A percentile compares a stretch with the other conserved stretches of the same genome.
These are phyloP conservation scores for Erysimum cheiranthoides DNA, from an alignment of 345 rosid species.

Conservation along the genomic window DNA sequence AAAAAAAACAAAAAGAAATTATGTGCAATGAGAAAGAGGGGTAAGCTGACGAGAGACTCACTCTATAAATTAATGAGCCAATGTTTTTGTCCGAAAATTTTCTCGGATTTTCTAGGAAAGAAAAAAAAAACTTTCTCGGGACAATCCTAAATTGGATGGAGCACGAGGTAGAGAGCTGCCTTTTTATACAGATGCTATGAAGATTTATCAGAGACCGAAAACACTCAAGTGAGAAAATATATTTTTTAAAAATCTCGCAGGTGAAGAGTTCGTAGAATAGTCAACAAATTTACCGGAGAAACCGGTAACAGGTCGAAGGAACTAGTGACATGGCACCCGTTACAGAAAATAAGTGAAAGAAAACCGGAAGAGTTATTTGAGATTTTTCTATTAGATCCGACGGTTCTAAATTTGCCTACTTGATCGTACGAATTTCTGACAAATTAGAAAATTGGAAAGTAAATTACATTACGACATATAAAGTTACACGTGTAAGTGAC, in stretches of 20 bases:
- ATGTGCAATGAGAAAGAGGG: neutral
- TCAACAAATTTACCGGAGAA: constrained; percentile 25
- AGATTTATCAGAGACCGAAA: constrained; percentile 5
- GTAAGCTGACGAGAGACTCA: constrained; percentile 39
- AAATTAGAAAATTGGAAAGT: constrained; percentile 11
- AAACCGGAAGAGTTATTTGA: constrained; percentile 1
- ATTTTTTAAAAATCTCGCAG: neutral
- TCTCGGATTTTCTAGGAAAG: constrained; percentile 18
- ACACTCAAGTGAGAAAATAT: neutral
- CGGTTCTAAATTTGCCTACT: constrained; percentile 31
- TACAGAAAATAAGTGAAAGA: constrained; percentile 17
- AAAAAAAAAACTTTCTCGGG: constrained; percentile 13
- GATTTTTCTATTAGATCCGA: constrained; percentile 24
- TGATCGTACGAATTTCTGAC: constrained; percentile 30
- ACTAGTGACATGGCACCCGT: constrained; percentile 27
- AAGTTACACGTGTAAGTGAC: constrained; percentile 35
- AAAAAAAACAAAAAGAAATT: no score
- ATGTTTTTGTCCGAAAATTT: neutral
- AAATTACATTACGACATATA: neutral
- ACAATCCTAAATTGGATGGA: constrained; percentile 42
- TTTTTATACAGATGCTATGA: constrained; percentile 33
- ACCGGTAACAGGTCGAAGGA: constrained; percentile 30
- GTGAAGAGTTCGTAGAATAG: constrained; percentile 35
- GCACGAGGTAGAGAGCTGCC: constrained; percentile 41
- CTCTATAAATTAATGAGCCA: constrained; percentile 25